Percentiles rank a stretch among this genome's conserved stretches.
These are phyloP conservation scores for Blastobotrys arbuscula DNA, from an alignment of 1,139 yeast genomes.

Conservation along the genomic window DNA sequence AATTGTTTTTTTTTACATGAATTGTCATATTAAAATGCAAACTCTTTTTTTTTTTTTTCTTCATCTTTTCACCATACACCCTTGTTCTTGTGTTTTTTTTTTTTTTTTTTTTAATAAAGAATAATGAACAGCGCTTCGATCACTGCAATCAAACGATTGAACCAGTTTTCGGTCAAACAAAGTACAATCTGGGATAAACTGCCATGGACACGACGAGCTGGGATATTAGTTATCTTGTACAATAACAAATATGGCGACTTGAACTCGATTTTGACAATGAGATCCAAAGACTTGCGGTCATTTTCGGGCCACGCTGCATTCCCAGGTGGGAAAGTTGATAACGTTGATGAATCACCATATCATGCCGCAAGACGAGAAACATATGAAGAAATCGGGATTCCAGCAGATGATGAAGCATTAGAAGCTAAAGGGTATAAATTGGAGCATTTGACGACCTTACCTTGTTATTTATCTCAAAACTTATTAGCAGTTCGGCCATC, in stretches of 20 bases:
- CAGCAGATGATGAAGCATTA: constrained; percentile 44
- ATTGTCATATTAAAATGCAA: too few species aligned
- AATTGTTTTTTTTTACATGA: too few species aligned
- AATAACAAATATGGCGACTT: constrained; percentile 64
- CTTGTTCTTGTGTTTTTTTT: not conserved
- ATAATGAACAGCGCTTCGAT: constrained; percentile 6
- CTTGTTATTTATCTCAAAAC: constrained; percentile 73
- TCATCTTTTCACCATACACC: not conserved
- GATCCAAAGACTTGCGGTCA: constrained; percentile 60
- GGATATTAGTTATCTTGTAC: constrained; percentile 67
- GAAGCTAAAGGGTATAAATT: constrained; percentile 28
- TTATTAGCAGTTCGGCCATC: constrained; percentile 79
- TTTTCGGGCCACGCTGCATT: constrained; percentile 86
- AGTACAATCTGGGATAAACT: constrained; percentile 48
- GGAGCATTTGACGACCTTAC: constrained; percentile 55
- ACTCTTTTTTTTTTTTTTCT: not conserved
- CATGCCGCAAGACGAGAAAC: constrained; percentile 75
- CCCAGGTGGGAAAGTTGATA: constrained; percentile 60
- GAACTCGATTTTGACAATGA: constrained; percentile 67
- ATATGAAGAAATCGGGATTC: constrained; percentile 79
- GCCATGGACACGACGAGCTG: constrained; percentile 61
- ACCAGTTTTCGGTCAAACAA: not conserved
- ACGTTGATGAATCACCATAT: constrained; percentile 55
- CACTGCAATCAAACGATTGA: constrained; percentile 3
- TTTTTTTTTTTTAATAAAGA: not conserved